phyloP scores from a whole-genome alignment of 2,329 filamentous ascomycete species.

The Penicillium sp. region DNA sequence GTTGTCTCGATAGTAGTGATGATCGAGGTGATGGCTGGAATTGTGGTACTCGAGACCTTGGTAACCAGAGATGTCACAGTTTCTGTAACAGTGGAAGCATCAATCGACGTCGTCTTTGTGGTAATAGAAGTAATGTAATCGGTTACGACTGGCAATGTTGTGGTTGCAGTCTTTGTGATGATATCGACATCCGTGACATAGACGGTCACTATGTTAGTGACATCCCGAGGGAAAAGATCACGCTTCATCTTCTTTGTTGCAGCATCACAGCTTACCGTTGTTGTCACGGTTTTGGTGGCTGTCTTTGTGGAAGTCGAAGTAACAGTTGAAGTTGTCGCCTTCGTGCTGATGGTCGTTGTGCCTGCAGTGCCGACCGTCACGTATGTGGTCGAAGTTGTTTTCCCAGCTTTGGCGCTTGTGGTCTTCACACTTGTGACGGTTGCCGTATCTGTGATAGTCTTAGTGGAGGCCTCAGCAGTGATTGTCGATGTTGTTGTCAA shows the following conservation, averaged over 20 bases:
- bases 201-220: neutral
- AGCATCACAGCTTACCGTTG: constrained; percentile 14
- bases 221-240: neutral
- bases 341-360: constrained; percentile 27
- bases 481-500: constrained; percentile 23
- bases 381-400: neutral
- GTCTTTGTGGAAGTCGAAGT: constrained; percentile 8
- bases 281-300: constrained; percentile 11
- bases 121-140: constrained; percentile 1
- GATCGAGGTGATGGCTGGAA: constrained; percentile 1
- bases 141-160: neutral
- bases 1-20: constrained; percentile 15
- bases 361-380: constrained; percentile 2
- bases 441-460: constrained; percentile 4
- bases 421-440: constrained; percentile 3
- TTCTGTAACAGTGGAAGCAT: constrained; percentile 1
- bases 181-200: constrained; percentile 1
- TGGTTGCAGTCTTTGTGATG: constrained; percentile 1
- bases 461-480: constrained; percentile 23
- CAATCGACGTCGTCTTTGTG: constrained; percentile 2
- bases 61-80: constrained; percentile 3
- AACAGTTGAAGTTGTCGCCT: constrained; percentile 27
- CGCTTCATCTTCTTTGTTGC: constrained; percentile 14
- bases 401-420: constrained; percentile 5
- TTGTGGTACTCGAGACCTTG: neutral